Evolutionary conservation across 441 rosid genomes (phyloP), one percentile per base, ranked within the genome.

Genomic region (Daphne laureola): DNA sequence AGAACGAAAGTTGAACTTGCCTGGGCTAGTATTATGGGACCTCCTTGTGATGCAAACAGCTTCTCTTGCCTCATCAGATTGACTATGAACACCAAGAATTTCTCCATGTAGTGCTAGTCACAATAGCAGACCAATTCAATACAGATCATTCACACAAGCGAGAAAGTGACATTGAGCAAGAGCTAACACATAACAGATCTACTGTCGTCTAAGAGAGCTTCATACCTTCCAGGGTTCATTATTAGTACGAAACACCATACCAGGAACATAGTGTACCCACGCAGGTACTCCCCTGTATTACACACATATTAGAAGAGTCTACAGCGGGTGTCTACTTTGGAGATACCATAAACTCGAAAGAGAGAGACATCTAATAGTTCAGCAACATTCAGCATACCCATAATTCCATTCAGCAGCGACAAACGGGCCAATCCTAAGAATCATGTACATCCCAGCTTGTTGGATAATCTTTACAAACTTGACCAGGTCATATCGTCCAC

Each of bases 11-110:
- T 25, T 59, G 21, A 45, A 53, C 74, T 78, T 74, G 66, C 99
- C 95, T 90, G 99, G 53, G 99, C 70, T 71, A 93, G 69, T 75
- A 93, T 90, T 64, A 93, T 90, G 41, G 99, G 97, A 64, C 99
- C 99, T 55, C 97, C 99, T 59, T 90, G 97, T 14, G 86, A 83
- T 64, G 95, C 89, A 58, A 90, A 93, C 64, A 93, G 86, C 79
- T 85, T 90, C 82, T 93, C 96, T 59, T 78, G 61, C 80, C 85
- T 87, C 95, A 90, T 80, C 59, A 83, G 72, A 57, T 85, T 67
- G 48, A 93, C 96, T 44, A 87, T 87, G 68, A 66, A 67, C 0
- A 93, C 79, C 46, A 66, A 71, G 82, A 90, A 93, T 61, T 68
- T 85, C 75, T 85, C 74, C 99, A 93, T 93, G 73, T 90, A 65